A percentile compares a stretch with the other conserved stretches of the same genome.
Evolutionary conservation across 2,329 filamentous ascomycete genomes (phyloP).

Genomic region (Neofusicoccum ribis): DNA sequence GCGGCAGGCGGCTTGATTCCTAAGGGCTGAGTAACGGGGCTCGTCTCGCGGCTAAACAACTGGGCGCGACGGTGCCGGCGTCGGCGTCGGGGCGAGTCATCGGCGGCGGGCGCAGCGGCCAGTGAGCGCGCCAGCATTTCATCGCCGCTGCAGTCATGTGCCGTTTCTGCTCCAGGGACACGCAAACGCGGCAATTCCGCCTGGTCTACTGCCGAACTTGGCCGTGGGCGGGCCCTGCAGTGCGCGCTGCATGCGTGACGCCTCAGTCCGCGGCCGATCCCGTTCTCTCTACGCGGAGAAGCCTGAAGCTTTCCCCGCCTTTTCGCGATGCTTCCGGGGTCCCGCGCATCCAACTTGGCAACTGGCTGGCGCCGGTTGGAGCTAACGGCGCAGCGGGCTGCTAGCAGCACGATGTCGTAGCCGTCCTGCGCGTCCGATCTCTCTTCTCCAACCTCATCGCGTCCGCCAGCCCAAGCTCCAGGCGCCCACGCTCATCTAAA

Average conservation of each 20-base stretch:
- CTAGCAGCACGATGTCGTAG: slow-evolving; percentile 13
- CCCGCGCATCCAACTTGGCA: slow-evolving; percentile 12
- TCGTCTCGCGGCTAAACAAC: slow-evolving; percentile 8
- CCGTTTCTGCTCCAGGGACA: background rate
- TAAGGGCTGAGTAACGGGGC: slow-evolving; percentile 2
- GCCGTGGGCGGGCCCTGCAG: slow-evolving; percentile 7
- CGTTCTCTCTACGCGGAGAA: slow-evolving; percentile 16
- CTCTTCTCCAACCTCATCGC: slow-evolving; percentile 4
- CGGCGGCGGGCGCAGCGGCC: background rate
- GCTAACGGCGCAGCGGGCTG: background rate
- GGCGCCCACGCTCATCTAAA: background rate
- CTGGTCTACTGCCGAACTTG: background rate
- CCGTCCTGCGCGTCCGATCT: background rate
- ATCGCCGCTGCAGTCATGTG: slow-evolving; percentile 10
- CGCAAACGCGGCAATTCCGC: background rate
- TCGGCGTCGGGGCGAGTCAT: slow-evolving; percentile 5
- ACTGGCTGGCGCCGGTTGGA: slow-evolving; percentile 7
- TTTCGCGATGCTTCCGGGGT: slow-evolving; percentile 18
- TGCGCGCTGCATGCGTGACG: slow-evolving; percentile 2
- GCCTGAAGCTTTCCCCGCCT: slow-evolving; percentile 18
- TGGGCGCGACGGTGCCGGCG: background rate
- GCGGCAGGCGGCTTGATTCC: background rate
- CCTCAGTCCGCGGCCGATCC: slow-evolving; percentile 12
- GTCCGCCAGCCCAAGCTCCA: background rate
- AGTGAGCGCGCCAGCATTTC: slow-evolving; percentile 8